Percentiles rank a stretch among this genome's conserved stretches.
Conservation (phyloP, 75 land plant genomes). For the Isoetes taiwanensis region DNA sequence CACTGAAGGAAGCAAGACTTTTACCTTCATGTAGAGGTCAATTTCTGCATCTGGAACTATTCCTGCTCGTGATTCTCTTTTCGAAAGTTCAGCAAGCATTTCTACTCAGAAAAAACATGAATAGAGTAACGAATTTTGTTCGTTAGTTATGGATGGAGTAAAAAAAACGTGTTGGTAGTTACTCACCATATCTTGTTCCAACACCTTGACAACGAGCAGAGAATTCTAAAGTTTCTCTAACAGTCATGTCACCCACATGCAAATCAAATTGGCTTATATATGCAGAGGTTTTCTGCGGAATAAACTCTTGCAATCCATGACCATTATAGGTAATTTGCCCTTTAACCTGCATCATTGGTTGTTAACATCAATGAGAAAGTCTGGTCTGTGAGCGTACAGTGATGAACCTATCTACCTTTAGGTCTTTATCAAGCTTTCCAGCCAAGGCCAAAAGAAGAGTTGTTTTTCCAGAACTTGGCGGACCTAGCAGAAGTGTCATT, state of each 20-base stretch:
- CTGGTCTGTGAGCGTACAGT: too few relatives aligned
- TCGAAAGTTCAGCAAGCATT: slow-evolving; percentile 60
- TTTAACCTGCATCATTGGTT: slow-evolving; percentile 15
- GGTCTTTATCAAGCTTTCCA: not conserved
- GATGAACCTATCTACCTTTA: not conserved
- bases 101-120: slow-evolving; percentile 36
- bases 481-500: slow-evolving; percentile 4
- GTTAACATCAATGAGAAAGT: too few relatives aligned
- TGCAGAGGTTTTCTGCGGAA: slow-evolving; percentile 25
- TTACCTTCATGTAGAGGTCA: slow-evolving; percentile 88
- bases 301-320: slow-evolving; percentile 12
- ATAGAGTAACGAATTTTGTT: too few relatives aligned
- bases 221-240: slow-evolving; percentile 24
- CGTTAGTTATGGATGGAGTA: too few relatives aligned
- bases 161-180: not conserved
- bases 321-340: slow-evolving; percentile 26
- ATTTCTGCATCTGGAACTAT: slow-evolving; percentile 79
- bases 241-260: slow-evolving; percentile 20
- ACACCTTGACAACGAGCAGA: slow-evolving; percentile 29
- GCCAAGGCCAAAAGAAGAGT: not conserved
- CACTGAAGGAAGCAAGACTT: not conserved
- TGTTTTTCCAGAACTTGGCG: slow-evolving; percentile 3
- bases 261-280: slow-evolving; percentile 27
- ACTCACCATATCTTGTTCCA: slow-evolving; percentile 30
- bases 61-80: slow-evolving; percentile 69